Base-by-base conservation (phyloP, 257 asterid genomes). In the Rehmannia glutinosa region DNA sequence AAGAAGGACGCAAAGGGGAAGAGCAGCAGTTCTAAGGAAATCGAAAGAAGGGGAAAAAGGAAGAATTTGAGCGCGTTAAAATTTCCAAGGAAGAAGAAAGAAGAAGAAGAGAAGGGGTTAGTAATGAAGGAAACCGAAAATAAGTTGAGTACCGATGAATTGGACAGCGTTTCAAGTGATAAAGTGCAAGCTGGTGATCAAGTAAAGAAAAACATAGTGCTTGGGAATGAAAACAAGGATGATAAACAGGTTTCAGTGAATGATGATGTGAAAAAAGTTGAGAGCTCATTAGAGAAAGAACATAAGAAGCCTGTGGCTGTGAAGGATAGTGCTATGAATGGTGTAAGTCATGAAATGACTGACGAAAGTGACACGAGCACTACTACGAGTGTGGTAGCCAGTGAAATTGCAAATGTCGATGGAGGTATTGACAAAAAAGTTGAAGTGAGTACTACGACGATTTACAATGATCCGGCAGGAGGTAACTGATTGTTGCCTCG, bases 1-100 rank as follows among this genome's bases (percentile, higher is more conserved):
- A 42, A 61, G 23, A 58, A 49, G 74, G 15, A 5, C 59, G n/a
- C 52, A 11, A 75, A 70, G 19, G 79, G n/a, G n/a, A n/a, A n/a
- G n/a, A n/a, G n/a, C n/a, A n/a, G n/a, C n/a, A n/a, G n/a, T n/a
- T n/a, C n/a, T n/a, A n/a, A n/a, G n/a, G n/a, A n/a, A n/a, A n/a
- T n/a, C n/a, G n/a, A n/a, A 43, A 42, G 53, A 24, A 59, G 20
- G 49, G 54, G 47, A 9, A 65, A 41, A 55, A 72, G 24, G 50
- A 71, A 65, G n/a, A 42, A 30, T 17, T 17, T 15, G 16, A 50
- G 50, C 38, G 64, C 54, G 8, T 36, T 3, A 43, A 49, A 65
- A 13, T 42, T 35, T 27, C 53, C 23, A n/a, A 32, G 71, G 50
- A 74, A 63, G 68, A 65, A 20, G 63, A 71, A 62, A 47, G 73